Evolutionary conservation across 805 yeast species (phyloP), one percentile per base, ranked within the genome.

Genomic region (Candida boleticola): DNA sequence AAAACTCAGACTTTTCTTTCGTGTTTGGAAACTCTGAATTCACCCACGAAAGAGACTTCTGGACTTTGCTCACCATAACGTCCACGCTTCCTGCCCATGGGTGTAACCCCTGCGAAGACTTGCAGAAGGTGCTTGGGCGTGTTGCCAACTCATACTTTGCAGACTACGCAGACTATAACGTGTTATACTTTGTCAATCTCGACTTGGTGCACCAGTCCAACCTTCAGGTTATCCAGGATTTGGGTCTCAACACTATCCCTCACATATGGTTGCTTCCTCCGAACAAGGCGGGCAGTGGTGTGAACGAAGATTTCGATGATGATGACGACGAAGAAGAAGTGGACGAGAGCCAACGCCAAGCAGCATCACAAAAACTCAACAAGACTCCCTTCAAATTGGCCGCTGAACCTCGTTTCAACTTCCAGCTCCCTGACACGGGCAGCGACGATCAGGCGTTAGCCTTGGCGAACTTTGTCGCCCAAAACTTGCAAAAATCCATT

Each of bases 221-320:
- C 49, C 45, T 61, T 9, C 52, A 57, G 3, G 52, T 74, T 19
- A 74, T 77, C 45, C 55, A 62, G 20, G 58, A 62, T 7, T 50
- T 82, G 40, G 57, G 63, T 2, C 53, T 85, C 42, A 60, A 60
- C 2, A 64, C 77, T 2, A 78, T 83, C 3, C 93, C 95, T 1
- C 82, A 79, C 45, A 49, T 83, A n/a, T 79, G 89, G 80, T 64
- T 84, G 2, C 72, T 77, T 42, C 89, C 89, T 3, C 84, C 80
- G 3, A 53, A 60, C 21, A 37, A 55, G 4, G 18, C 9, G 17
- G 37, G 51, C 16, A 40, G 40, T 4, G 58, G 54, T 35, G 62
- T 57, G 25, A 54, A 53, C 37, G 61, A 57, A 3, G 53, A 49
- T 16, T 53, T 50, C 16, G 49, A 52, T 5, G 56, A 49, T 22